Conservation (phyloP, 331 rosid species). For the Rosa hybrid region DNA sequence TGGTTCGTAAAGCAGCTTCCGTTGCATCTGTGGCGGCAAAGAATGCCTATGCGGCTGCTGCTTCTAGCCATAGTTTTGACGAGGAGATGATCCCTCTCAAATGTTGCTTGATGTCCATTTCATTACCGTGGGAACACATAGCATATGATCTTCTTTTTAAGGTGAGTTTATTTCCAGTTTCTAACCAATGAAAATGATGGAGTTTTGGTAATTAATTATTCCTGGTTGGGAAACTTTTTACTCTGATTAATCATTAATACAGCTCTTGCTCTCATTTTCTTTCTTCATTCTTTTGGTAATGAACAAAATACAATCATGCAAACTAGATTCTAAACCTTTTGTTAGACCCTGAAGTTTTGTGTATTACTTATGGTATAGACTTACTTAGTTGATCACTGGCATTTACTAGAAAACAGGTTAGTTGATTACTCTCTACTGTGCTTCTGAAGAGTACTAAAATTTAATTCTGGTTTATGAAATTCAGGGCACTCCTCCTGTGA, state of each 20-base stretch:
- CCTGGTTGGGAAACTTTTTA: conserved; percentile 5
- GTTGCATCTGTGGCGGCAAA: conserved; percentile 88
- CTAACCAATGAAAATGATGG: conserved; percentile 16
- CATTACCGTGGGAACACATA: conserved; percentile 96
- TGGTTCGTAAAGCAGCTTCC: conserved; percentile 85
- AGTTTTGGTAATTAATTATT: conserved; percentile 16
- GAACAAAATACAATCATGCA: neutral
- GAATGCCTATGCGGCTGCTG: conserved; percentile 90
- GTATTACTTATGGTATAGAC: neutral
- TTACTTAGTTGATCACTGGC: neutral
- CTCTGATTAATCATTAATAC: neutral
- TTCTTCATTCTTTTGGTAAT: neutral
- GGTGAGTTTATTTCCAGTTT: conserved; percentile 50
- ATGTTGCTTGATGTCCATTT: conserved; percentile 93
- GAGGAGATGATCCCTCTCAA: conserved; percentile 87
- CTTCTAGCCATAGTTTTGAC: conserved; percentile 59
- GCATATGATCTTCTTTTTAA: conserved; percentile 90
- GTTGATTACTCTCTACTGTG: neutral
- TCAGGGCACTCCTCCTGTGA: conserved; percentile 90
- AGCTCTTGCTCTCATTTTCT: neutral
- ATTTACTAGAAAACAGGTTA: neutral
- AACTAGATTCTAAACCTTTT: neutral
- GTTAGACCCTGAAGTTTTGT: neutral
- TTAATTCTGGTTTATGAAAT: conserved; percentile 15
- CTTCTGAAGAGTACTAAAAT: conserved; percentile 22